phyloP scores from a whole-genome alignment of 495 filamentous ascomycete genomes.

The Patellaria atrata region DNA sequence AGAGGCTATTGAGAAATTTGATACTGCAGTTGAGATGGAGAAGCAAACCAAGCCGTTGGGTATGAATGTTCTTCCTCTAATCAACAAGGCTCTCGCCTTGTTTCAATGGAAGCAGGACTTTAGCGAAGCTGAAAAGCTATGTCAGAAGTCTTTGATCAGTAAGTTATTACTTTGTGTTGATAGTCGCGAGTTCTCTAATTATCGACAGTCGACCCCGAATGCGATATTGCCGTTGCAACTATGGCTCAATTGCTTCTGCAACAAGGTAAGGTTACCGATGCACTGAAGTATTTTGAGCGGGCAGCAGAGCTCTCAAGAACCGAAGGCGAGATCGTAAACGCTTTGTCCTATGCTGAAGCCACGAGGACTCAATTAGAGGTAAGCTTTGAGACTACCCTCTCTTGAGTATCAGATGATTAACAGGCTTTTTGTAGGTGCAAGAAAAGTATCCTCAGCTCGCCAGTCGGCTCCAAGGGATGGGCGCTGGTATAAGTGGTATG shows the following conservation, averaged over 20 bases:
- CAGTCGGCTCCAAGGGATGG: constrained; percentile 65
- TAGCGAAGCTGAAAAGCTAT: constrained; percentile 83
- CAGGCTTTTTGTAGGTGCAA: constrained; percentile 44
- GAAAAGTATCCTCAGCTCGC: constrained; percentile 96
- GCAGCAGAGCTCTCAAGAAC: constrained; percentile 92
- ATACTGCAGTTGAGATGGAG: constrained; percentile 95
- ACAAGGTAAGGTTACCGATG: constrained; percentile 91
- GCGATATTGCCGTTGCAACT: constrained; percentile 95
- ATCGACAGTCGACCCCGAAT: constrained; percentile 83
- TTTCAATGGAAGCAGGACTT: constrained; percentile 99
- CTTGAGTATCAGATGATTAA: constrained; percentile 6
- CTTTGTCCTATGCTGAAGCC: constrained; percentile 91
- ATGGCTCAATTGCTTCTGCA: constrained; percentile 98
- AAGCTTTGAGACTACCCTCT: neutral
- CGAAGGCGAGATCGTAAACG: constrained; percentile 84
- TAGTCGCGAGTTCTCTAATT: constrained; percentile 6
- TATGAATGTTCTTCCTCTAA: constrained; percentile 94
- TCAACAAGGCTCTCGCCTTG: constrained; percentile 93
- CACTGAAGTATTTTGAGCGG: constrained; percentile 91
- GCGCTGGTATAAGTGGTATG: constrained; percentile 27
- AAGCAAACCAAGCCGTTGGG: constrained; percentile 79
- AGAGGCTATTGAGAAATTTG: constrained; percentile 96
- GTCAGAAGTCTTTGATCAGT: constrained; percentile 96
- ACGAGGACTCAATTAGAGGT: constrained; percentile 85
- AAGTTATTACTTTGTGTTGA: constrained; percentile 28